Percentiles rank a stretch among this genome's conserved stretches.
Conservation (phyloP, 768 basidiomycete species). For the Leccinum boreale region DNA sequence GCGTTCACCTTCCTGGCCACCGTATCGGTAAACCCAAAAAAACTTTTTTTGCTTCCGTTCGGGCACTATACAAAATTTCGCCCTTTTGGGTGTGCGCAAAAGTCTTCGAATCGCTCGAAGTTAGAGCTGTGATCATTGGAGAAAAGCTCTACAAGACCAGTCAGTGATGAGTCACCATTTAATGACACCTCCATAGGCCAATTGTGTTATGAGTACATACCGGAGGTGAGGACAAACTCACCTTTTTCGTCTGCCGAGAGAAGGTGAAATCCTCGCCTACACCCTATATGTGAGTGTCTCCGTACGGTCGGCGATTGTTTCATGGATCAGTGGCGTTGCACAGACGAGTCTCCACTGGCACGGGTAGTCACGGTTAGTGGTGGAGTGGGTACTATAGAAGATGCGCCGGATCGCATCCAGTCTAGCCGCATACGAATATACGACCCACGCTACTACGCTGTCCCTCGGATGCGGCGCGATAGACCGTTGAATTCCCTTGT, state of each 20-base stretch:
- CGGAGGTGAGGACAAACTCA: too few species aligned
- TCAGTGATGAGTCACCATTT: too few species aligned
- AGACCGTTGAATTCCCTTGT: not conserved
- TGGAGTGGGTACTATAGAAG: not conserved
- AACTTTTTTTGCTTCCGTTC: not conserved
- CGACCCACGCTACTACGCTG: not conserved
- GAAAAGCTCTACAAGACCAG: too few species aligned
- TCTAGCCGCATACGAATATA: not conserved
- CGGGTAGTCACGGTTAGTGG: not conserved
- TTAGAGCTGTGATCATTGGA: too few species aligned
- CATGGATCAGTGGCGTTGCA: not conserved
- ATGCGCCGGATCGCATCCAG: not conserved
- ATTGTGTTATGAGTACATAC: too few species aligned
- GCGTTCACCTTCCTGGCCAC: not conserved
- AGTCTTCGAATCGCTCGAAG: too few species aligned
- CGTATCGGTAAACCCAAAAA: not conserved
- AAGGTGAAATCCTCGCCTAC: too few species aligned
- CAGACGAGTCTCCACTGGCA: not conserved
- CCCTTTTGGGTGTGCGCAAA: too few species aligned
- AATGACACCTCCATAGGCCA: too few species aligned
- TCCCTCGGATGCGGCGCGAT: not conserved
- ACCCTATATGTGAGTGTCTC: too few species aligned
- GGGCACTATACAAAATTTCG: not conserved
- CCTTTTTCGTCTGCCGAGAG: too few species aligned
- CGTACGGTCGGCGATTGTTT: too few species aligned